Base-by-base conservation (phyloP, 805 yeast species). In the Ogataea philodendri region DNA sequence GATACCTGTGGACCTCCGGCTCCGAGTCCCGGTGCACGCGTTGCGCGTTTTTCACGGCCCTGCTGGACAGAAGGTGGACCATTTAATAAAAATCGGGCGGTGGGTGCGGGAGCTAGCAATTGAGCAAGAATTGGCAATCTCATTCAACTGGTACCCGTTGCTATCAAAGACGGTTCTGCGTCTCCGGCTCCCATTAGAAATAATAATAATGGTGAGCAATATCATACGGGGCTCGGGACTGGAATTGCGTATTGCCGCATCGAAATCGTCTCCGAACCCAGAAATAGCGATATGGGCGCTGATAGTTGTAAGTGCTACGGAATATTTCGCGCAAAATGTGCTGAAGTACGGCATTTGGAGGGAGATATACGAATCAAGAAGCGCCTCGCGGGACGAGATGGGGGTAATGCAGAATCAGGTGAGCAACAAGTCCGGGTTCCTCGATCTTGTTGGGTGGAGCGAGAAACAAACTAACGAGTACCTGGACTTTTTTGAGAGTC, bases 101-200 rank as follows among this genome's bases (percentile, higher is more conserved):
- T 26, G 39, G 15, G 25, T 41, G 24, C 31, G 32, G 13, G 23
- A 30, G 9, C 26, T 47, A 19, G 37, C 24, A 8, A 21, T 36
- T 5, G 15, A 5, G 1, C 22, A 31, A 2, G 45, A 41, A 14
- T 31, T 43, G n/a, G 21, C 26, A 8, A 31, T 31, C 2, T 33
- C 38, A 14, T 31, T 61, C n/a, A 58, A 59, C 37, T 62, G 59
- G 41, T 57, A 55, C 14, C 72, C 74, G 3, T 45, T 72, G 5
- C 28, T 76, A 3, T 59, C 74, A 35, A 63, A 64, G 37, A 39
- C 67, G 1, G 57, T 70, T 3, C 54, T 65, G 3, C 71, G 72
- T 26, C 45, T 72, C 26, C 52, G 72, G 10, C 45, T 79, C 5
- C 75, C 88, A 1, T 65, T 78, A 3, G 72, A 72, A 24, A 48